Percentiles rank a stretch among this genome's conserved stretches.
These are phyloP conservation scores for Colletotrichum sp. DNA, from an alignment of 2,329 filamentous ascomycete species.

Conservation along the genomic window DNA sequence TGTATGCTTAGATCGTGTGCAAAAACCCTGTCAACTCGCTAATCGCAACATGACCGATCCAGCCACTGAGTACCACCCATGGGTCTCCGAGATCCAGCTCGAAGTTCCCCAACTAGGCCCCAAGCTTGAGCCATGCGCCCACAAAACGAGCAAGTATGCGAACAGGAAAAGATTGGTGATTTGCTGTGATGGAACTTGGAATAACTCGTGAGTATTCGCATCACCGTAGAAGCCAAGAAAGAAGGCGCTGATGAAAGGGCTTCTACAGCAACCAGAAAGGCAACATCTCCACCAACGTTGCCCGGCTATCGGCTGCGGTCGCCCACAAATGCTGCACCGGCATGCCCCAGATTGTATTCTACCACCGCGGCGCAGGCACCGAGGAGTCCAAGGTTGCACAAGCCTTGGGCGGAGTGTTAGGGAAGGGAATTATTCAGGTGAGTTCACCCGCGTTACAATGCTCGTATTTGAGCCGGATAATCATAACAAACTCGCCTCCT, in stretches of 20 bases:
- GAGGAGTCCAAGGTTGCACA: constrained; percentile 26
- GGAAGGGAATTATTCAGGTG: constrained; percentile 26
- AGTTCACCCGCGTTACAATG: not conserved
- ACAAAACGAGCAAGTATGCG: not conserved
- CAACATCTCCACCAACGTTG: constrained; percentile 32
- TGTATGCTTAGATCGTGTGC: fast-evolving
- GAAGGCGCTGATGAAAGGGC: not conserved
- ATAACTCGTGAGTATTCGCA: constrained; percentile 22
- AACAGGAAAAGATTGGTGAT: constrained; percentile 30
- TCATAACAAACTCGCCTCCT: not conserved
- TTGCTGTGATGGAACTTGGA: constrained; percentile 43
- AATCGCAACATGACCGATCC: not conserved
- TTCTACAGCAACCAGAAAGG: constrained; percentile 1
- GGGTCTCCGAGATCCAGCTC: not conserved
- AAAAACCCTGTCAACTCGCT: fast-evolving
- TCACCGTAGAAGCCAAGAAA: not conserved
- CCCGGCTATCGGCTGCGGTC: constrained; percentile 34
- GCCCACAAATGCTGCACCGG: constrained; percentile 29
- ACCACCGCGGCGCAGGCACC: constrained; percentile 39
- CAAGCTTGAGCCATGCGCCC: constrained; percentile 5
- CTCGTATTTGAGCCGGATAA: not conserved
- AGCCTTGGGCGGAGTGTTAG: constrained; percentile 27
- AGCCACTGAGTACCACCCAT: not conserved
- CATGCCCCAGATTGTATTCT: constrained; percentile 40
- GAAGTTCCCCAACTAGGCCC: not conserved